phyloP scores from a whole-genome alignment of 805 yeast genomes.

The Wickerhamiella galacta region DNA sequence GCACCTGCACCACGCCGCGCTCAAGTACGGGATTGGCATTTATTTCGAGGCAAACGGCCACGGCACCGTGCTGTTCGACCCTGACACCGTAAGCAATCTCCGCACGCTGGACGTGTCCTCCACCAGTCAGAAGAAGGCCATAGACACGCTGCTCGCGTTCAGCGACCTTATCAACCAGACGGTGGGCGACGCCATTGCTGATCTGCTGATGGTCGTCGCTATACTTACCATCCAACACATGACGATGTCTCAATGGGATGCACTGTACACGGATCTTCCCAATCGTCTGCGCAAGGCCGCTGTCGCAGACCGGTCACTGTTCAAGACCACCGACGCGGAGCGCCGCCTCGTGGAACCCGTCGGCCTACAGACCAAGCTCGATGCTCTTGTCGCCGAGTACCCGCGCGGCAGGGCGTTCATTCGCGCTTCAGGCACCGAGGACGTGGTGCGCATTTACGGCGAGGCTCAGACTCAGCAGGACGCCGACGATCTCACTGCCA shows the following conservation, averaged over 20 bases:
- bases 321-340: conserved; percentile 83
- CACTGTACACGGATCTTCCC: conserved; percentile 68
- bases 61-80: conserved; percentile 79
- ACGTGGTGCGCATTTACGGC: conserved; percentile 89
- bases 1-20: conserved; percentile 86
- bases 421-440: conserved; percentile 94
- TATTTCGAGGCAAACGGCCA: conserved; percentile 99
- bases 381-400: conserved; percentile 39
- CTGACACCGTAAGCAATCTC: conserved; percentile 28
- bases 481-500: conserved; percentile 30
- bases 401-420: conserved; percentile 71
- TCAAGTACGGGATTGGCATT: conserved; percentile 71
- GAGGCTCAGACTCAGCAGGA: conserved; percentile 49
- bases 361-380: conserved; percentile 63
- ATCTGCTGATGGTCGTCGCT: conserved; percentile 59
- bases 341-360: conserved; percentile 58
- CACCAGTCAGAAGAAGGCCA: conserved; percentile 32
- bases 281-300: conserved; percentile 65
- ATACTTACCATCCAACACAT: conserved; percentile 40
- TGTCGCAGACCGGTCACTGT: conserved; percentile 64
- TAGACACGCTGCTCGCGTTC: conserved; percentile 40
- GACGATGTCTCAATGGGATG: conserved; percentile 58
- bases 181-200: conserved; percentile 98
- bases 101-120: conserved; percentile 24
- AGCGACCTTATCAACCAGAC: conserved; percentile 78